These are phyloP conservation scores for Calvatia gigantea DNA, from an alignment of 768 basidiomycete genomes.

Conservation along the genomic window DNA sequence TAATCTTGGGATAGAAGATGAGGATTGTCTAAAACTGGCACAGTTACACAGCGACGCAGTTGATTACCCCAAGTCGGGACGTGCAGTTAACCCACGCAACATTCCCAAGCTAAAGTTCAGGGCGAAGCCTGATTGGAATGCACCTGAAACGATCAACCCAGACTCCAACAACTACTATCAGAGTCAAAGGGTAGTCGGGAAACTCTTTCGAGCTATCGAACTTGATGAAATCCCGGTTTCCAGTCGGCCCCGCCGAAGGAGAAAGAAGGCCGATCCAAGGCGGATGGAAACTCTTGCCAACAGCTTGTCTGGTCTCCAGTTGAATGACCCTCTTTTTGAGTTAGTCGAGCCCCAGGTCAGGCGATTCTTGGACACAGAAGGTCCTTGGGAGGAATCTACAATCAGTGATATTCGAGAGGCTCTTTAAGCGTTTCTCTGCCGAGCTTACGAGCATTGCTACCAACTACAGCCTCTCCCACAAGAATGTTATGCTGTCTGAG, in stretches of 20 bases:
- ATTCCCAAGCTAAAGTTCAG: constrained; percentile 42
- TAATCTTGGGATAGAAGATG: constrained; percentile 40
- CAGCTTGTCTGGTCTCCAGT: constrained; percentile 1
- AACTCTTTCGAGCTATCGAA: constrained; percentile 58
- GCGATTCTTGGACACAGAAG: constrained; percentile 27
- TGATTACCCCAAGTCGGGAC: constrained; percentile 61
- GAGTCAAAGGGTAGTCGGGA: constrained; percentile 55
- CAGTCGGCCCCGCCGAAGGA: constrained; percentile 2
- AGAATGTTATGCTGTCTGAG: constrained; percentile 45
- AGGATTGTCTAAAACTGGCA: constrained; percentile 50
- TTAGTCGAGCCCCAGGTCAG: constrained; percentile 24
- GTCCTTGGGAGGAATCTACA: constrained; percentile 16
- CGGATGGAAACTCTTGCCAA: constrained; percentile 3
- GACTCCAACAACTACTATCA: constrained; percentile 41
- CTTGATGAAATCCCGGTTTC: constrained; percentile 27
- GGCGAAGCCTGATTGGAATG: constrained; percentile 59
- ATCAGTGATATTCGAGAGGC: constrained; percentile 25
- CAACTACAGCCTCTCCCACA: constrained; percentile 42
- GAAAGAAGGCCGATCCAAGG: constrained; percentile 8
- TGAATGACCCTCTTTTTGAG: constrained; percentile 9
- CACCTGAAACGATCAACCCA: constrained; percentile 49
- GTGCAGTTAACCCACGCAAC: constrained; percentile 32
- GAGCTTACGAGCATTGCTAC: constrained; percentile 48
- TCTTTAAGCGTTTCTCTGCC: constrained; percentile 40
- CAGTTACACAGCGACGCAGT: constrained; percentile 61